Conservation (phyloP, 305 asterid species). For the Solanum hybrid region DNA sequence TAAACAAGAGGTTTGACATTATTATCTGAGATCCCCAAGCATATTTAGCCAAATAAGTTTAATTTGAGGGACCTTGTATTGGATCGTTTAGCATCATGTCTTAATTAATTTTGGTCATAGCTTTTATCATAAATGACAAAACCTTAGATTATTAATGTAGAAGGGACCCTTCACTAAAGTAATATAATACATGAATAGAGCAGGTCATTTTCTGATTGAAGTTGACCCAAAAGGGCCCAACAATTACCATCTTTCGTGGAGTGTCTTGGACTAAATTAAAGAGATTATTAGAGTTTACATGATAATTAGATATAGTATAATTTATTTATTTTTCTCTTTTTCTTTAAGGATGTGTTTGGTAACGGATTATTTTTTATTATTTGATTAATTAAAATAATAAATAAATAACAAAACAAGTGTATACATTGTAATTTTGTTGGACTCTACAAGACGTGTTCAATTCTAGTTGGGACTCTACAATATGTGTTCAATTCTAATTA, state of each 20-base stretch:
- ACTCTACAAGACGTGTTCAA: too few species aligned
- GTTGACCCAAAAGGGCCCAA: not conserved
- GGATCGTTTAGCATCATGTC: not conserved
- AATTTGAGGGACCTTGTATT: not conserved
- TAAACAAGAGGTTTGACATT: not conserved
- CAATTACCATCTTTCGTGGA: not conserved
- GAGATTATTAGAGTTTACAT: not conserved
- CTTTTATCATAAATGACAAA: not conserved
- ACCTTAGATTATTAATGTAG: not conserved
- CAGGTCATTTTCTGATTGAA: not conserved
- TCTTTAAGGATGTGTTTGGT: not conserved
- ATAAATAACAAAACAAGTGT: not conserved
- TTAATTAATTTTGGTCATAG: not conserved
- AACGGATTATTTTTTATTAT: not conserved
- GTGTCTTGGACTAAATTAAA: not conserved
- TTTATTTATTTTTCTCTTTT: not conserved
- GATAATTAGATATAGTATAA: not conserved
- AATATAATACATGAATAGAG: not conserved
- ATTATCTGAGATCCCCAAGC: not conserved
- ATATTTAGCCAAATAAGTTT: not conserved
- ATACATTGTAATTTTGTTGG: too few species aligned
- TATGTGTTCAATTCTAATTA: too few species aligned
- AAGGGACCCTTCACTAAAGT: not conserved
- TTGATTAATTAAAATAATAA: not conserved
- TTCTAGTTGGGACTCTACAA: too few species aligned